Evolutionary conservation across 345 rosid genomes (phyloP).

Genomic region (Angophora floribunda): DNA sequence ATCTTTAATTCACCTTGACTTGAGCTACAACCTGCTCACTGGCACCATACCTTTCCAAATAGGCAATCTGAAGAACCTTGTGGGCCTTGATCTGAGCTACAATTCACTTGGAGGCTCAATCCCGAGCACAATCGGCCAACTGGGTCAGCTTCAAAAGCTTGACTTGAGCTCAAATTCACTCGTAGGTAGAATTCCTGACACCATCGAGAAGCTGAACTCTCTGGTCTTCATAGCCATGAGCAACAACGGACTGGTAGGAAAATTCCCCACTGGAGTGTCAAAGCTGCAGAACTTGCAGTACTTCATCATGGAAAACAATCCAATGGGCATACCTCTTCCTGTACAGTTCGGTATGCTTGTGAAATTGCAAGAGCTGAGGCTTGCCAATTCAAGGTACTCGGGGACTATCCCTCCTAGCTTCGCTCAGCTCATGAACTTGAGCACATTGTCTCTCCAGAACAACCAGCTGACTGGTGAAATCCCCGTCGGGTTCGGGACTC

Average conservation of each 20-base stretch:
- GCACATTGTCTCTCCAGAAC: slow-evolving; percentile 75
- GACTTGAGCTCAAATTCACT: slow-evolving; percentile 76
- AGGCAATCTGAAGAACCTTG: slow-evolving; percentile 50
- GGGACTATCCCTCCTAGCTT: slow-evolving; percentile 57
- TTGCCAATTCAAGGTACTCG: slow-evolving; percentile 63
- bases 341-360: slow-evolving; percentile 39
- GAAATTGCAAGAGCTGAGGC: slow-evolving; percentile 72
- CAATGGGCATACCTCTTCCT: slow-evolving; percentile 56
- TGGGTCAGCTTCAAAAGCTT: slow-evolving; percentile 73
- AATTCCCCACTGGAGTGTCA: slow-evolving; percentile 43
- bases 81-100: slow-evolving; percentile 76
- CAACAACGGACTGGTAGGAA: slow-evolving; percentile 52
- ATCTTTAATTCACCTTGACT: slow-evolving; percentile 57
- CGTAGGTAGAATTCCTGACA: slow-evolving; percentile 43
- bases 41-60: slow-evolving; percentile 54
- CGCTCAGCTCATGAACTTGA: slow-evolving; percentile 44
- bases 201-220: slow-evolving; percentile 39
- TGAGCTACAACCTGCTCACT: slow-evolving; percentile 61
- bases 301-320: slow-evolving; percentile 84
- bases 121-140: slow-evolving; percentile 51
- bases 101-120: slow-evolving; percentile 48
- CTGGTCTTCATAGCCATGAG: slow-evolving; percentile 70
- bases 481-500: slow-evolving; percentile 32
- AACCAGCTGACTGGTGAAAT: slow-evolving; percentile 68
- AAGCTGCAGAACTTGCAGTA: slow-evolving; percentile 63